These are phyloP conservation scores for Obelidium mucronatum DNA, from an alignment of 192 early-diverging fungal species.

Conservation along the genomic window DNA sequence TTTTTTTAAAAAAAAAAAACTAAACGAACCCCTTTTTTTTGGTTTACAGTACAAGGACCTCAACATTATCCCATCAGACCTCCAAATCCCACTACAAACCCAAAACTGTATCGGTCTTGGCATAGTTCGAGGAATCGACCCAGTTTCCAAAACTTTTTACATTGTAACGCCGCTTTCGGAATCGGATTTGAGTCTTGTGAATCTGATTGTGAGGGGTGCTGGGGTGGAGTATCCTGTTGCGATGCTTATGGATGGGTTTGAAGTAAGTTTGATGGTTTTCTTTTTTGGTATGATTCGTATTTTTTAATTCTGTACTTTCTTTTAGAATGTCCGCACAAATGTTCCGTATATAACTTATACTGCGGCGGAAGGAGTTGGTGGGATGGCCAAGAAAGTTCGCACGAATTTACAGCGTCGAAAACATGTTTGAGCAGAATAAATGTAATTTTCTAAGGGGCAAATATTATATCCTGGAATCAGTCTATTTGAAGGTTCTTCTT, in stretches of 20 bases:
- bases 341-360: constrained; percentile 47
- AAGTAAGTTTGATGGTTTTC: constrained; percentile 29
- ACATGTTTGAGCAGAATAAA: too few species aligned
- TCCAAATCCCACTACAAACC: constrained; percentile 37
- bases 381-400: constrained; percentile 41
- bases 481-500: too few species aligned
- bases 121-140: constrained; percentile 53
- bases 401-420: constrained; percentile 33
- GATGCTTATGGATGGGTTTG: constrained; percentile 41
- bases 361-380: constrained; percentile 45
- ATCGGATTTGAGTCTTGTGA: constrained; percentile 41
- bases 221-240: constrained; percentile 40
- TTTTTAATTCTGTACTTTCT: constrained; percentile 4
- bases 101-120: constrained; percentile 52
- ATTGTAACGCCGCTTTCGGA: constrained; percentile 46
- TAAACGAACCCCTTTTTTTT: too few species aligned
- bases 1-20: too few species aligned
- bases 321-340: constrained; percentile 33
- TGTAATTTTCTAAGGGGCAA: too few species aligned
- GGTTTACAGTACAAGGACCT: constrained; percentile 16
- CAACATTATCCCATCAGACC: constrained; percentile 40
- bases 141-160: constrained; percentile 39
- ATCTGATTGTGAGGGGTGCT: constrained; percentile 46
- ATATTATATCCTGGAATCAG: too few species aligned
- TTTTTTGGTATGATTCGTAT: constrained; percentile 9